Percentiles rank a stretch among this genome's conserved stretches.
phyloP scores from a whole-genome alignment of 2,329 filamentous ascomycete genomes.

The Sporothrix sp. region DNA sequence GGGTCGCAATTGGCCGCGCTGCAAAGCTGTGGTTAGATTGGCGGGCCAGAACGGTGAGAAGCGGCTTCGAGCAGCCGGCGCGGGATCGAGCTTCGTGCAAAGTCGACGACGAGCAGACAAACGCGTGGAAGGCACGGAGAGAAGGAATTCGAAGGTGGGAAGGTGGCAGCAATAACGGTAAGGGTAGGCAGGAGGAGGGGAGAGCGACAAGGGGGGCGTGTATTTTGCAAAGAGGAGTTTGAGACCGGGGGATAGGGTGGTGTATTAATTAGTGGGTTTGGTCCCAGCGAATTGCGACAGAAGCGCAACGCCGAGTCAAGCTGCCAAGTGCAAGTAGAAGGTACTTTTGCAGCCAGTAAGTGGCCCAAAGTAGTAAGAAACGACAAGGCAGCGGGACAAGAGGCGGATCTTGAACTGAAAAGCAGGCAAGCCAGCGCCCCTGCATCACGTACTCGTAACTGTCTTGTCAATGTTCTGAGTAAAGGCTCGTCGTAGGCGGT shows the following conservation, averaged over 20 bases:
- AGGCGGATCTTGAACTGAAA: too few species aligned
- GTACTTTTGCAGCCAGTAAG: neutral
- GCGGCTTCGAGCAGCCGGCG: neutral
- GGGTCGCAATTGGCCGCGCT: neutral
- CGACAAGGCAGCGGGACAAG: neutral
- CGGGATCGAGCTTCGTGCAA: neutral
- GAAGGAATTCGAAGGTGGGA: neutral
- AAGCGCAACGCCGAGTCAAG: constrained; percentile 7
- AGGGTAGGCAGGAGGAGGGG: neutral
- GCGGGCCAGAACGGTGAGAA: neutral
- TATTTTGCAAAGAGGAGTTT: neutral
- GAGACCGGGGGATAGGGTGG: neutral
- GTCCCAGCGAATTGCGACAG: neutral
- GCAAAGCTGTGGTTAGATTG: neutral
- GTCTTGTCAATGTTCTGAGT: too few species aligned
- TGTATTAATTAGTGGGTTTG: constrained; percentile 4
- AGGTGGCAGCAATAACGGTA: neutral
- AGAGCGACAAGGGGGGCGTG: neutral
- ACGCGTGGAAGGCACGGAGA: neutral
- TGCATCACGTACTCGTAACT: too few species aligned
- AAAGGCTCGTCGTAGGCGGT: too few species aligned
- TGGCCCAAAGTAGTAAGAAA: neutral
- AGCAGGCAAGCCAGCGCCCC: too few species aligned
- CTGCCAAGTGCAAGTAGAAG: neutral
- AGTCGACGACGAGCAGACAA: neutral